These are phyloP conservation scores for Populus trichocarpa DNA, from an alignment of 441 rosid species.

Conservation along the genomic window DNA sequence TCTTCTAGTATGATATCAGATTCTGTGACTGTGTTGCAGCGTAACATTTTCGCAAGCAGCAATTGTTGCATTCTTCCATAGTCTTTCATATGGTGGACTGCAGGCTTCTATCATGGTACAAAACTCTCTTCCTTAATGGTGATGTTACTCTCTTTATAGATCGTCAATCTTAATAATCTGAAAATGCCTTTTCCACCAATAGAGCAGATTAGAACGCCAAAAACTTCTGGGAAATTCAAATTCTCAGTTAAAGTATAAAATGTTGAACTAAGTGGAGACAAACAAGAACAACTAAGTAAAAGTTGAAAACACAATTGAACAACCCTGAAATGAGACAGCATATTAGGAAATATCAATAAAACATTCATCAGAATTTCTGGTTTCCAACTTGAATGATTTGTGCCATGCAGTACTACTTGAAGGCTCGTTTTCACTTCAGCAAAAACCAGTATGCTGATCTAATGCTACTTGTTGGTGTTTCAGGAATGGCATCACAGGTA, in stretches of 20 bases:
- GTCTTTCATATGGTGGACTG: conserved; percentile 67
- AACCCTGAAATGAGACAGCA: background rate
- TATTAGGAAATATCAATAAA: background rate
- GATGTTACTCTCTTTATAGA: background rate
- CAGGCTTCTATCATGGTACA: conserved; percentile 56
- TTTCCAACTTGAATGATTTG: background rate
- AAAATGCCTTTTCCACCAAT: background rate
- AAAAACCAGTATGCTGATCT: conserved; percentile 84
- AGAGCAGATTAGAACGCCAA: background rate
- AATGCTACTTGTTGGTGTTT: conserved; percentile 44
- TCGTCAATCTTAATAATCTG: background rate
- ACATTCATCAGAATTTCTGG: background rate
- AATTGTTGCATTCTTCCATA: conserved; percentile 68
- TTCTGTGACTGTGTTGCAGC: conserved; percentile 37
- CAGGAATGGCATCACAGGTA: conserved; percentile 66
- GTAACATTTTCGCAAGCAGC: conserved; percentile 60
- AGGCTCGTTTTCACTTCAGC: conserved; percentile 85
- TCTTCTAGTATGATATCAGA: background rate
- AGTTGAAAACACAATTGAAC: background rate
- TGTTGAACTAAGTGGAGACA: background rate
- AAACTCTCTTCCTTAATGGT: conserved; percentile 1
- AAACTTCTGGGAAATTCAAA: background rate
- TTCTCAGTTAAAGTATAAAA: background rate
- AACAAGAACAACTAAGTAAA: background rate
- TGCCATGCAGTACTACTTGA: conserved; percentile 65